These are phyloP conservation scores for Cardamine resedifolia DNA, from an alignment of 345 rosid species.

Conservation along the genomic window DNA sequence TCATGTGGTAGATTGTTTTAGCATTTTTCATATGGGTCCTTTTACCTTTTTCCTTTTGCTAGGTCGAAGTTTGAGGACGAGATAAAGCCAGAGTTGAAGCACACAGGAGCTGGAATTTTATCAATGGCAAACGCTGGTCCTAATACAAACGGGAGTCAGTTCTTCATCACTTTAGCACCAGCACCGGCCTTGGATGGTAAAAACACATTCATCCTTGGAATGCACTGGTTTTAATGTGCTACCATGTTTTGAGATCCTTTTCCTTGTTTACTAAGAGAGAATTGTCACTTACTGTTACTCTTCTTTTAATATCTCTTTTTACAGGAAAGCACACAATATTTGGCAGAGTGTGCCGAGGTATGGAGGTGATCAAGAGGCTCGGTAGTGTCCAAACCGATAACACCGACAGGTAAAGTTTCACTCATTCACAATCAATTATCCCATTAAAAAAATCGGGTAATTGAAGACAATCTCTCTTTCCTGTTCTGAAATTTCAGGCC, in stretches of 20 bases:
- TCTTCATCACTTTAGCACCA: conserved; percentile 88
- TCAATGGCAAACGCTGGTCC: conserved; percentile 99
- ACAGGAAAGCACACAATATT: conserved; percentile 93
- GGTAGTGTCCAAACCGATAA: conserved; percentile 97
- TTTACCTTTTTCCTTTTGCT: not conserved
- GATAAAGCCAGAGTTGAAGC: conserved; percentile 78
- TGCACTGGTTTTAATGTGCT: not conserved
- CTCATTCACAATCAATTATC: not conserved
- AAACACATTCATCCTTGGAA: conserved; percentile 21
- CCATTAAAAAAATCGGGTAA: not conserved
- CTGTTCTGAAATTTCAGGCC: conserved; percentile 52
- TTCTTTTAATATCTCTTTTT: not conserved
- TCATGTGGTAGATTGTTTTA: not conserved
- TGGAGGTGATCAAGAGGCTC: conserved; percentile 94
- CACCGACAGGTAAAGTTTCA: conserved; percentile 66
- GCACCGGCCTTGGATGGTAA: conserved; percentile 85
- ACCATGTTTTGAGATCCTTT: not conserved
- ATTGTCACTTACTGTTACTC: not conserved
- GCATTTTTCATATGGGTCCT: not conserved
- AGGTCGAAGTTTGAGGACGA: conserved; percentile 90
- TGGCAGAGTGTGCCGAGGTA: conserved; percentile 89
- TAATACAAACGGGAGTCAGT: conserved; percentile 88
- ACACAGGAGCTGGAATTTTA: conserved; percentile 90
- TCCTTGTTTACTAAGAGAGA: not conserved
- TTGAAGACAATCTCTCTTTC: not conserved